phyloP scores from a whole-genome alignment of 371 early-diverging fungal genomes.

The Rhizopus stolonifer region DNA sequence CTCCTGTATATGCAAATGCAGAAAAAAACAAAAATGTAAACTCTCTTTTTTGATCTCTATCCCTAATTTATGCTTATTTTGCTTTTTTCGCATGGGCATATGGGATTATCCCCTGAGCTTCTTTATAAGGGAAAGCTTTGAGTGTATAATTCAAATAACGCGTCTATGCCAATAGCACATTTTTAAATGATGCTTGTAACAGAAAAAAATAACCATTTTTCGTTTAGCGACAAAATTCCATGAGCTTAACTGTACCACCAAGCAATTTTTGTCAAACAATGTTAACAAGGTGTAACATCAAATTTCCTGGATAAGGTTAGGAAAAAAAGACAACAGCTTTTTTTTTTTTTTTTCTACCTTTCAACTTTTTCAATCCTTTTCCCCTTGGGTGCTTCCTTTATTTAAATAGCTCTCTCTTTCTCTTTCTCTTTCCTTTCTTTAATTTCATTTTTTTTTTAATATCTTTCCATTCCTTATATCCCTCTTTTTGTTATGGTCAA shows the following conservation, averaged over 20 bases:
- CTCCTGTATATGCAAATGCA: no score
- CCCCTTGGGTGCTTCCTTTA: neutral
- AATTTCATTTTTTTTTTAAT: neutral
- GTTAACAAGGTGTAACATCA: neutral
- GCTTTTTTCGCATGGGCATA: no score
- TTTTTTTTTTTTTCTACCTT: neutral
- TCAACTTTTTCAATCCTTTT: neutral
- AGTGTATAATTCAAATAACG: no score
- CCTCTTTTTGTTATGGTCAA: neutral
- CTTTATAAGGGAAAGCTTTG: no score
- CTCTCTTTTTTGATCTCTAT: no score
- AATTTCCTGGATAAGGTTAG: neutral
- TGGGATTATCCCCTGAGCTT: no score
- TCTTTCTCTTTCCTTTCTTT: neutral
- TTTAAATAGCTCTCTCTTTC: neutral
- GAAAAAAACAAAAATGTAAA: no score
- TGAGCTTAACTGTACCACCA: slow-evolving; percentile 1
- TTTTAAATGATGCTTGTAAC: no score
- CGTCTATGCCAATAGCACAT: no score
- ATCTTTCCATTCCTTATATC: neutral
- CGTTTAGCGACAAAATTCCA: no score
- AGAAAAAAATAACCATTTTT: no score
- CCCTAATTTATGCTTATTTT: no score
- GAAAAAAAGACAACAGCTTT: neutral
- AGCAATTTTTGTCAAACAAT: neutral